Base-by-base conservation (phyloP, 805 yeast species). In the Sungouiozyma intestinalis region DNA sequence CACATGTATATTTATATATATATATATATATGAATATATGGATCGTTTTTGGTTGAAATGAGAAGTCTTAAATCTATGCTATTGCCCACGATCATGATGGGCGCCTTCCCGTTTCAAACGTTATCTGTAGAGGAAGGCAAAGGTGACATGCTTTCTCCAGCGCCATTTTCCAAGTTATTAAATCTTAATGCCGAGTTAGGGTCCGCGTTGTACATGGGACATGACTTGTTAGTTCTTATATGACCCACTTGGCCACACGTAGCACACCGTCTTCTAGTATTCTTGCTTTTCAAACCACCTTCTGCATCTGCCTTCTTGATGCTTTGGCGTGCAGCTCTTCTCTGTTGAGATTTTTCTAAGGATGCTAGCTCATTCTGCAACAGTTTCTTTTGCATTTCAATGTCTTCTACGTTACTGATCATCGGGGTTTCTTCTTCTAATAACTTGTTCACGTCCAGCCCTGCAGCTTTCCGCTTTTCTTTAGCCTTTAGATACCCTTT, bases 161-260 rank as follows among this genome's bases (percentile, higher is more conserved):
- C 9, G 11, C 9, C 11, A 24, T 24, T 24, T 24, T 24, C 29
- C 11, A 24, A 24, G 11, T 24, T 24, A 24, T 24, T 24, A 24
- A 24, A 24, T 11, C 29, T 24, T 6, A 24, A 11, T 24, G 29
- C 29, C 11, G 29, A 24, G 29, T 24, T 24, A 7, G 29, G 29
- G 11, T 24, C 29, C 17, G 33, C 44, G 32, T 74, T 76, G 58
- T 84, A 90, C 74, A 87, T 72, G 14, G 97, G 98, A 65, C 98
- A 90, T 2, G 90, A 68, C 48, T 71, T 72, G 59, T 86, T 87
- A 2, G 98, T 90, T 58, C 92, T 74, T 47, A 90, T 90, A 60
- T 90, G 98, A 0, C 97, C 98, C 48, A 84, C 72, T 11, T 90
- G 92, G 17, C 97, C 97, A 71, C 98, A 90, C 0, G 92, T 81